Base-by-base conservation (phyloP, 768 basidiomycete species). In the Strobilomyces echinocephalus region DNA sequence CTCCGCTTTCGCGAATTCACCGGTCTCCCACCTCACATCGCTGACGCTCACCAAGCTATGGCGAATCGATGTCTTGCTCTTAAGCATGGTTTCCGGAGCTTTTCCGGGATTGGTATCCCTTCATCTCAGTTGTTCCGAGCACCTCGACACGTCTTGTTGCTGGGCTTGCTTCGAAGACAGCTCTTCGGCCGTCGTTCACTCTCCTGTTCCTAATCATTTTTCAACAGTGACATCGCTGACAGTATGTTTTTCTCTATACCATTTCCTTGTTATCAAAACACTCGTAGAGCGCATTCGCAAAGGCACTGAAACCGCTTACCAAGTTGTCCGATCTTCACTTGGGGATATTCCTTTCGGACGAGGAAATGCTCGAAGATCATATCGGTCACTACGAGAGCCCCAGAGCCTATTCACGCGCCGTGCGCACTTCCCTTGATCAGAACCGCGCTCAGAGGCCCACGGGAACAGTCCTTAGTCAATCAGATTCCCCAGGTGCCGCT, bases 111-210 rank as follows among this genome's bases (percentile, higher is more conserved):
- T 88, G 41, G 51, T 55, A 3, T 68, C 73, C 46, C 76, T 88
- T 12, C 73, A 79, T 55, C 70, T 88, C 45, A 82, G 79, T 60
- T 81, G 80, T 54, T 77, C 80, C 6, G 83, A 84, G 56, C 75
- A 82, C 36, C 70, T 87, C 42, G 77, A 81, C 52, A 61, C 74
- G 28, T 72, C 69, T 47, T 85, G 83, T 63, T 88, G 86, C 64
- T 81, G 80, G 76, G 60, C 63, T 42, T 88, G 87, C 63, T 81
- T 81, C 54, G 82, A 83, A 68, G 84, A 85, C 40, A 82, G 79
- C 45, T 70, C 81, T 24, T 74, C 70, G 9, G 73, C 75, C 46
- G 74, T 76, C 24, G 54, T 76, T 4, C 85, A 88, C 66, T 88
- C 85, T 8, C 85, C 86, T 0, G 73, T 88, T 51, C 80, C 80